Base-by-base conservation (phyloP, 140 eudicot species). In the Anethum foeniculum region DNA sequence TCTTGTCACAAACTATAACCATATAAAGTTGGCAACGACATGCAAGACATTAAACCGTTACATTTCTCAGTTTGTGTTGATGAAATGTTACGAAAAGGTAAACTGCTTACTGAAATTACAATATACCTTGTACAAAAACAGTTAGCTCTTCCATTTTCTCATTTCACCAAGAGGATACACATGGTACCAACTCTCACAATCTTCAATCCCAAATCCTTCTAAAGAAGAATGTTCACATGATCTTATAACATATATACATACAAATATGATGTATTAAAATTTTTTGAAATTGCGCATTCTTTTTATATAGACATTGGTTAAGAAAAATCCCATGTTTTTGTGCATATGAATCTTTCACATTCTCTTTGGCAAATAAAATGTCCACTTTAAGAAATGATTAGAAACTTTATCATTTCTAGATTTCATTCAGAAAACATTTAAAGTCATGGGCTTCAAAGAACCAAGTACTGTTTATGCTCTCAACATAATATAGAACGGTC, bases 341-440 rank as follows among this genome's bases (percentile, higher is more conserved):
- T 10, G 3, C 38, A 46, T 9, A 7, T 34, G 39, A 18, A 69
- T 39, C 46, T 2, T 71, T 71, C 28, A 86, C 75, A 85, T 87
- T 74, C 97, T 88, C 87, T 86, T 93, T 11, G 97, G 89, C 65
- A 93, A 75, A 21, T 87, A 95, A 81, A 89, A 93, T 34, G 88
- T 90, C 76, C 80, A 86, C 91, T 93, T 93, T 85, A 93, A 83
- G 83, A 89, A 93, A 74, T 62, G 49, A 75, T 89, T 93, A 1
- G 98, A 94, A 18, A 64, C 86, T 21, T 80, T 56, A 38, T 93
- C 97, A 48, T 93, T 89, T 56, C 97, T 83, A 83, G n/a, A n/a
- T n/a, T n/a, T n/a, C n/a, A n/a, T n/a, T n/a, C n/a, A n/a, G n/a
- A n/a, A n/a, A n/a, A n/a, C n/a, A n/a, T n/a, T n/a, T n/a, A n/a